Conservation (phyloP, 768 basidiomycete species). For the Termitomyces eurrhizus region DNA sequence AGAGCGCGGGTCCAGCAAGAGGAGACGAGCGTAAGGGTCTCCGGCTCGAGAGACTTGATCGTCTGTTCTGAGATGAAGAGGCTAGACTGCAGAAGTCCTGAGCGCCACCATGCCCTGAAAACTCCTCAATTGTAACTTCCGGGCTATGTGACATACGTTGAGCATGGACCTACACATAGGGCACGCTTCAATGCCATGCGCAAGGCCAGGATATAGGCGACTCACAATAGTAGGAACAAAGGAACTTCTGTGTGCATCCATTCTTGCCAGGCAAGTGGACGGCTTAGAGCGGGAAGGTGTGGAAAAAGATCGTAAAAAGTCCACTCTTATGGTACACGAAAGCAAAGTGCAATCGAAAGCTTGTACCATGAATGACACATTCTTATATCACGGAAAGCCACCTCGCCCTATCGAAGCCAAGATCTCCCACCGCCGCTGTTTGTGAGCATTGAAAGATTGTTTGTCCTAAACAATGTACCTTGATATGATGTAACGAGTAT, state of each 20-base stretch:
- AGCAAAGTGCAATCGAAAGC: slow-evolving; percentile 3
- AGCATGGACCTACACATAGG: background rate
- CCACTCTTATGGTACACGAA: background rate
- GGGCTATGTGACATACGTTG: background rate
- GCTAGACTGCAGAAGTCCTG: background rate
- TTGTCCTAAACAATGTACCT: background rate
- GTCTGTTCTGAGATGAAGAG: slow-evolving; percentile 10
- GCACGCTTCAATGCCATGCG: background rate
- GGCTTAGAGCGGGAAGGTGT: background rate
- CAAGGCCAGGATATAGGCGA: background rate
- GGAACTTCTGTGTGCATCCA: background rate
- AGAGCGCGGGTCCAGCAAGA: slow-evolving; percentile 34
- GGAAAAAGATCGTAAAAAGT: background rate
- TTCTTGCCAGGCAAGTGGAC: background rate
- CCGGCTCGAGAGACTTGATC: slow-evolving; percentile 10
- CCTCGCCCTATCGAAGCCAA: background rate
- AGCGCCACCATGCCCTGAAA: background rate
- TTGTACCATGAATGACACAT: background rate
- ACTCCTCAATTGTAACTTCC: background rate
- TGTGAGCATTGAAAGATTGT: background rate
- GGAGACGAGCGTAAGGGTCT: slow-evolving; percentile 40
- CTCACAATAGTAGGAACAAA: background rate
- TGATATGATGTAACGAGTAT: background rate
- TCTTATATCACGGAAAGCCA: slow-evolving; percentile 11
- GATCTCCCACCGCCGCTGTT: slow-evolving; percentile 4